A percentile compares a stretch with the other conserved stretches of the same genome.
Conservation (phyloP, 2,329 filamentous ascomycete genomes). For the Cyphellophora europaea region DNA sequence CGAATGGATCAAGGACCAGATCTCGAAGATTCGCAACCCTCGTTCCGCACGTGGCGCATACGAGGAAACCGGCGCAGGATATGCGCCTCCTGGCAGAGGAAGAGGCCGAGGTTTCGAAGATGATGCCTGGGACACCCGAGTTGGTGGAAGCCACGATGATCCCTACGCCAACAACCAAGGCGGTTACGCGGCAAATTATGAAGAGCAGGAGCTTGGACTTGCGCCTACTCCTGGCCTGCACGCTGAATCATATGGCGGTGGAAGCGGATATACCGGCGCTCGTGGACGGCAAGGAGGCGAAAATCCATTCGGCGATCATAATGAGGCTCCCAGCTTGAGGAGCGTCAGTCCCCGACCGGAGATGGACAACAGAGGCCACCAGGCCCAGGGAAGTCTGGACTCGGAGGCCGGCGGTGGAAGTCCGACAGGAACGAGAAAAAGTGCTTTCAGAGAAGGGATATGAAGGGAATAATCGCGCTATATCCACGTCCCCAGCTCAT, state of each 20-base stretch:
- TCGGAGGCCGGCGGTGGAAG: constrained; percentile 21
- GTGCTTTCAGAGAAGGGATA: constrained; percentile 17
- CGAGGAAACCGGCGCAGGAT: constrained; percentile 42
- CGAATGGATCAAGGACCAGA: constrained; percentile 64
- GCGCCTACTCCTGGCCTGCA: constrained; percentile 22
- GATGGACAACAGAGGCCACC: constrained; percentile 26
- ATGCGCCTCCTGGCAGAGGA: constrained; percentile 24
- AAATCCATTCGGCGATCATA: constrained; percentile 67
- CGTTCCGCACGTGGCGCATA: constrained; percentile 63
- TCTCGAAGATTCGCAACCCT: constrained; percentile 54
- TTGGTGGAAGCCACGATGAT: constrained; percentile 61
- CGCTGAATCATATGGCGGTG: constrained; percentile 30
- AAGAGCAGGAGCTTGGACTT: constrained; percentile 64
- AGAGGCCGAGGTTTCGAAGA: constrained; percentile 61
- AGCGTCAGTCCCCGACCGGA: constrained; percentile 72
- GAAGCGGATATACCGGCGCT: constrained; percentile 31
- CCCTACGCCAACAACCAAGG: constrained; percentile 34
- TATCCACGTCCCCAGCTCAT: too few relatives aligned
- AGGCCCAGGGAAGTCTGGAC: constrained; percentile 1
- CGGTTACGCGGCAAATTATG: constrained; percentile 50
- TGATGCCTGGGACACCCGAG: constrained; percentile 75
- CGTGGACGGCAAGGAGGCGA: constrained; percentile 28
- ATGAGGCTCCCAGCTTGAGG: constrained; percentile 53
- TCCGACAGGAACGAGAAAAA: constrained; percentile 19
- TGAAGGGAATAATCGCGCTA: constrained; percentile 6